Evolutionary conservation across 805 yeast species (phyloP).

Genomic region (Candida caryicola): DNA sequence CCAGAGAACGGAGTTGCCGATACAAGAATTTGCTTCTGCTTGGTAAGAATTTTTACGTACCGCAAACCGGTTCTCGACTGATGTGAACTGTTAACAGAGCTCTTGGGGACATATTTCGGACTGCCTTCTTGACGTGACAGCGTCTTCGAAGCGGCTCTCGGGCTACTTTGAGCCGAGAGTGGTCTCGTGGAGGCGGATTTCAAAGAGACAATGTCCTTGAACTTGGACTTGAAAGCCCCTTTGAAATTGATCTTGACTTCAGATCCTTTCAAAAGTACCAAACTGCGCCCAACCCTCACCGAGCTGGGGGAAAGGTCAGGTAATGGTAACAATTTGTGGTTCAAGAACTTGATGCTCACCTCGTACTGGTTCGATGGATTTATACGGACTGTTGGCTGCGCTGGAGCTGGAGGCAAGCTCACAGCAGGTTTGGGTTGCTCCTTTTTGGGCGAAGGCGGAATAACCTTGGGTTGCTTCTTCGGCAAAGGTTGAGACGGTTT

Average conservation of each 20-base stretch:
- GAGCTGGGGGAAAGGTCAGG: conserved; percentile 1
- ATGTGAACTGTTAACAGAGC: background rate
- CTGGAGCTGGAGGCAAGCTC: background rate
- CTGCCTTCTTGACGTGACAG: background rate
- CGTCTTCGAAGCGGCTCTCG: background rate
- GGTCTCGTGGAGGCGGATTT: background rate
- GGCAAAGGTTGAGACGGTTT: too few species aligned
- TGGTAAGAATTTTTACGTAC: conserved; percentile 40
- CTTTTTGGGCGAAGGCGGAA: background rate
- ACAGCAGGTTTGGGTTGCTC: background rate
- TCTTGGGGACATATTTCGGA: background rate
- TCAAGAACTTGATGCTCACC: conserved; percentile 12
- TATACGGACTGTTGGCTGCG: conserved; percentile 1
- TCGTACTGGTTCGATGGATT: background rate
- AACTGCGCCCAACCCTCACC: conserved; percentile 7
- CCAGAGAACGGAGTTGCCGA: conserved; percentile 49
- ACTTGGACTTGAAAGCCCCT: conserved; percentile 7
- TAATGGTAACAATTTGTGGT: conserved; percentile 8
- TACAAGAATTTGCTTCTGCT: conserved; percentile 31
- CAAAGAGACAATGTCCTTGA: conserved; percentile 3
- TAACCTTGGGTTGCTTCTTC: background rate
- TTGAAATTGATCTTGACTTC: conserved; percentile 5
- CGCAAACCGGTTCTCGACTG: conserved; percentile 22
- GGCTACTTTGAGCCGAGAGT: background rate
- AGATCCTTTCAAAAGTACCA: conserved; percentile 2